Conservation (phyloP, 2,329 filamentous ascomycete species). For the Fusarium napiforme region DNA sequence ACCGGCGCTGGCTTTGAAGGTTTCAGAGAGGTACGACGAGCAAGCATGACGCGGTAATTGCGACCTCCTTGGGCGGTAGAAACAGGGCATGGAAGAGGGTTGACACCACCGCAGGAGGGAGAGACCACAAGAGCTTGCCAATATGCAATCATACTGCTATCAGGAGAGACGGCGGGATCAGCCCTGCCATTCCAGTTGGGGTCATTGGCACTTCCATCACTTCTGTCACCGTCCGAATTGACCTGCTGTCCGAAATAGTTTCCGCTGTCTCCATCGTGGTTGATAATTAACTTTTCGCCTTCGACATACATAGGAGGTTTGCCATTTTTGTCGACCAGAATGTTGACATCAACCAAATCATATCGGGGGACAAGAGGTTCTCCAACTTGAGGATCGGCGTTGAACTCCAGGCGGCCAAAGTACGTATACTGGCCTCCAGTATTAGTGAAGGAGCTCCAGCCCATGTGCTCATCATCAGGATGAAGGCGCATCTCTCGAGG, state of each 20-base stretch:
- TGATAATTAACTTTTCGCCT: not conserved
- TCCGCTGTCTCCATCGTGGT: constrained; percentile 55
- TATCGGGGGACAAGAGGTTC: not conserved
- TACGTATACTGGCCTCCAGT: constrained; percentile 46
- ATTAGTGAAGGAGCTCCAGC: constrained; percentile 53
- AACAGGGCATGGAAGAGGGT: constrained; percentile 54
- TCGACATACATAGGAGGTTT: not conserved
- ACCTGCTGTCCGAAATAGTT: constrained; percentile 57
- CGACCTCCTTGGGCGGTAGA: constrained; percentile 55
- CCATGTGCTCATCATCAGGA: constrained; percentile 57
- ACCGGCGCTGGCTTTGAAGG: constrained; percentile 39
- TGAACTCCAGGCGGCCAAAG: constrained; percentile 55
- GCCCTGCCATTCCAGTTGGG: constrained; percentile 60
- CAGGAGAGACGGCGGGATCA: constrained; percentile 55
- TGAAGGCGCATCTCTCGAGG: constrained; percentile 58
- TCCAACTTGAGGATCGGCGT: constrained; percentile 43
- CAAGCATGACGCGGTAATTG: constrained; percentile 56
- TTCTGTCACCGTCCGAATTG: constrained; percentile 52
- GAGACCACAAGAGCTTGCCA: constrained; percentile 48
- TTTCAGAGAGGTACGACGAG: constrained; percentile 47
- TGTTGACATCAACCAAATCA: not conserved
- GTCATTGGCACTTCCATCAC: constrained; percentile 53
- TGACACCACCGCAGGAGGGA: constrained; percentile 56
- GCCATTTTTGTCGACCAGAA: not conserved
- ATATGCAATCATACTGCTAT: constrained; percentile 56